These are phyloP conservation scores for Saccharomycopsis amapae DNA, from an alignment of 805 yeast species.

Conservation along the genomic window DNA sequence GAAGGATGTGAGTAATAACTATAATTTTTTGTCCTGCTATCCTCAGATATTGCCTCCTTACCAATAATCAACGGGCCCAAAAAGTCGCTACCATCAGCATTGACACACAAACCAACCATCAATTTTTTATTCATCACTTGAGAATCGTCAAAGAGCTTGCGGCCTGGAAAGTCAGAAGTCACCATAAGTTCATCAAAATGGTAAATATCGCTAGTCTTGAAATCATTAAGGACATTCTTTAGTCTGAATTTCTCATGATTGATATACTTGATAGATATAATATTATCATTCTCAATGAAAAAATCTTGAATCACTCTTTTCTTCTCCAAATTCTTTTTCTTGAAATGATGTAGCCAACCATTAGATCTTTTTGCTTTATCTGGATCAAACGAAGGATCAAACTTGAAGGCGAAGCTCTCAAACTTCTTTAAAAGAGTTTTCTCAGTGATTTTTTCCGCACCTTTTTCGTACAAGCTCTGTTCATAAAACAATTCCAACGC, in stretches of 20 bases:
- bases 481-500: slow-evolving; percentile 34
- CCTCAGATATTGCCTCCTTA: not conserved
- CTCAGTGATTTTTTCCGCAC: slow-evolving; percentile 26
- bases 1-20: slow-evolving; percentile 22
- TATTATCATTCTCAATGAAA: slow-evolving; percentile 21
- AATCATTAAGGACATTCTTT: slow-evolving; percentile 19
- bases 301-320: slow-evolving; percentile 27
- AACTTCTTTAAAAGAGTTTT: slow-evolving; percentile 29
- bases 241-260: slow-evolving; percentile 27
- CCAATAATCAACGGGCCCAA: slow-evolving; percentile 27
- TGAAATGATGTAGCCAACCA: slow-evolving; percentile 38
- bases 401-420: slow-evolving; percentile 19
- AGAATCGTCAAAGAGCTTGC: slow-evolving; percentile 7
- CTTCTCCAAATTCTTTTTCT: slow-evolving; percentile 27
- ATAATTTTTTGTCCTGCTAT: not conserved
- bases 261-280: slow-evolving; percentile 21
- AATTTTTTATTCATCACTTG: slow-evolving; percentile 18
- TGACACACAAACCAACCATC: slow-evolving; percentile 26
- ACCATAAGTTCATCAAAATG: slow-evolving; percentile 33
- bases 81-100: slow-evolving; percentile 28
- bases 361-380: slow-evolving; percentile 27
- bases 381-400: slow-evolving; percentile 13
- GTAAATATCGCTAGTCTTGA: slow-evolving; percentile 27
- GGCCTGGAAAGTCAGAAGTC: slow-evolving; percentile 22
- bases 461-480: slow-evolving; percentile 29